Evolutionary conservation across 2,329 filamentous ascomycete species (phyloP).

Genomic region (Fusarium napiforme): DNA sequence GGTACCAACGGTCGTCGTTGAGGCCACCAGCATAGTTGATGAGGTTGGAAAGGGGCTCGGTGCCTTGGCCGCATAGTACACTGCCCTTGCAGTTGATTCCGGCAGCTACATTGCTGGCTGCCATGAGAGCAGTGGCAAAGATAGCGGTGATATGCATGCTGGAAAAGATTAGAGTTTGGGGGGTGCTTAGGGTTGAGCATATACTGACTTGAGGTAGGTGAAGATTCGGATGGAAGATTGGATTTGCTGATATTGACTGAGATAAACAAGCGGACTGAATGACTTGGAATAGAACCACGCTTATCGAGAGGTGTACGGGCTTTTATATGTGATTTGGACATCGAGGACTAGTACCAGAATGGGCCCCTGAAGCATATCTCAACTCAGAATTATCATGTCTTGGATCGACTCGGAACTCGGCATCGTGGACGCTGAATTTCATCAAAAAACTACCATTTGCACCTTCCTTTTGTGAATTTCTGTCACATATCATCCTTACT

Average conservation of each 20-base stretch:
- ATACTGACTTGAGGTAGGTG: background rate
- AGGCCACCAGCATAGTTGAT: background rate
- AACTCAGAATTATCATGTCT: background rate
- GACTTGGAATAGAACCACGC: background rate
- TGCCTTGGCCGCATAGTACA: background rate
- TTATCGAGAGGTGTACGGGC: too few species aligned
- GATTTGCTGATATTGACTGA: accelerated
- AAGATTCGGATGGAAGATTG: background rate
- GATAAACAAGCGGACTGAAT: accelerated
- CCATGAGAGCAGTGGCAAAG: background rate
- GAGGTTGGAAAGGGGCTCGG: background rate
- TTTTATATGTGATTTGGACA: background rate
- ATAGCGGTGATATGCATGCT: background rate
- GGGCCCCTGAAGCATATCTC: background rate
- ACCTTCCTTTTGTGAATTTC: background rate
- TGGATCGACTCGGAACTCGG: background rate
- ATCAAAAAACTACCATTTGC: too few species aligned
- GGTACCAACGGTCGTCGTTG: background rate
- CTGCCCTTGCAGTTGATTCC: background rate
- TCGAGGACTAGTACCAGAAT: too few species aligned
- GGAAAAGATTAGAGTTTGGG: accelerated
- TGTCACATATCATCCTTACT: background rate
- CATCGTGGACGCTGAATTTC: background rate
- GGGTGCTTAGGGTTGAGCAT: background rate
- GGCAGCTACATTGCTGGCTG: background rate